Percentiles rank a stretch among this genome's conserved stretches.
Evolutionary conservation across 148 eudicot genomes (phyloP).

Genomic region (Agrostemma githago): DNA sequence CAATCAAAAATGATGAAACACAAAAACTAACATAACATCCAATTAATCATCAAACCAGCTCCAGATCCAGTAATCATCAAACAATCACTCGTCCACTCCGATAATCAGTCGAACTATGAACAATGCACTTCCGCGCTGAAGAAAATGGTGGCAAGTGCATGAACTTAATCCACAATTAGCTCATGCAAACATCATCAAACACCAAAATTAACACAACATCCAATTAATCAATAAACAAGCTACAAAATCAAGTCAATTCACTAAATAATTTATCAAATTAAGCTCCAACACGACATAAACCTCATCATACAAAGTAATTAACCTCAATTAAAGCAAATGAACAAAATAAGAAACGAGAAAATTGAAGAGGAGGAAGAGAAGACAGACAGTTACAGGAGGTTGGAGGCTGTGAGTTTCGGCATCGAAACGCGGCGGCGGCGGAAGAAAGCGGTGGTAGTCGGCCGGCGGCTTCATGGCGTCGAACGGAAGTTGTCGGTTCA

Average conservation of each 20-base stretch:
- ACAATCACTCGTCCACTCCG: background rate
- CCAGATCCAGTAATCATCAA: too few species aligned
- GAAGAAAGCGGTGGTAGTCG: conserved; percentile 17
- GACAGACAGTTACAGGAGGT: conserved; percentile 15
- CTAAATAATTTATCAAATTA: too few species aligned
- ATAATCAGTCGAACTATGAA: background rate
- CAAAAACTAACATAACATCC: background rate
- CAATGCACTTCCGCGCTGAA: background rate
- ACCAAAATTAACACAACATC: background rate
- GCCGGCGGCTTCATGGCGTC: background rate
- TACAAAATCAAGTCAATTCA: too few species aligned
- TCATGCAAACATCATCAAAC: background rate
- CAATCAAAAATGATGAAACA: background rate
- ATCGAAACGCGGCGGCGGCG: background rate
- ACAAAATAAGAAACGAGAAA: background rate
- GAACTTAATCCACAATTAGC: background rate
- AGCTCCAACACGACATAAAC: background rate
- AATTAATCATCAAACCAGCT: too few species aligned
- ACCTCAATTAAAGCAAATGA: background rate
- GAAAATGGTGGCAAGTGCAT: background rate
- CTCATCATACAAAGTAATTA: background rate
- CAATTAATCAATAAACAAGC: background rate
- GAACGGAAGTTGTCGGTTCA: conserved; percentile 11
- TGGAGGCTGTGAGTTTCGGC: conserved; percentile 10
- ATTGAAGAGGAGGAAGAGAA: too few species aligned